Evolutionary conservation across 2,329 filamentous ascomycete genomes (phyloP), one percentile per base, ranked within the genome.

Genomic region (Pestalotiopsis sp.): DNA sequence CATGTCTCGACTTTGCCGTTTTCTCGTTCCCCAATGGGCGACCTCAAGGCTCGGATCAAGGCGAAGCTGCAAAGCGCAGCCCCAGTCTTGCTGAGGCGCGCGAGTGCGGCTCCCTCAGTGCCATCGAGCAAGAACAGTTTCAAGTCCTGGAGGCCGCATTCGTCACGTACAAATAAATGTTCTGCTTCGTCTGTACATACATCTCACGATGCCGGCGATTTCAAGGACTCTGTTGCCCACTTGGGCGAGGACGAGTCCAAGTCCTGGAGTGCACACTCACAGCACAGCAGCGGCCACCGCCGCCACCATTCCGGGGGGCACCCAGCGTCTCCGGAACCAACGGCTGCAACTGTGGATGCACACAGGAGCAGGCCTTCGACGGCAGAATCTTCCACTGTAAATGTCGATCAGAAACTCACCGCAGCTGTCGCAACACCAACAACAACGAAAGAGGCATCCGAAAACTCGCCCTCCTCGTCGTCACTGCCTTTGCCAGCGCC

Each of bases 41-140:
- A 67, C 36, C 69, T 71, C 67, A 68, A 66, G 66, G 64, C 67
- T 59, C 69, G 65, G 38, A 65, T 71, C 69, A 69, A 69, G 61
- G 69, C 65, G 20, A 69, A 63, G 65, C 64, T 71, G 31, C 31
- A 36, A 36, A 36, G 31, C 31, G 31, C 31, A 36, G 31, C 31
- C 31, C 31, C 31, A 36, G 31, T 36, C 31, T 36, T 36, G 41
- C 62, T 69, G 61, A 66, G 69, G 68, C 63, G 68, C 58, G 58
- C 69, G 31, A 71, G 69, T 49, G 38, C 9, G 5, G 36, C 69
- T 20, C 55, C 55, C 3, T 71, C 69, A 38, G 31, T 69, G 17
- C 23, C 61, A 13, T 69, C 69, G 27, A 68, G 67, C 52, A 68
- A 63, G 39, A 49, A 13, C 67, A 67, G 67, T 41, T 27, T 36